Evolutionary conservation across 129 eudicot genomes (phyloP), one percentile per base, ranked within the genome.

Genomic region (Helianthus tuberosus): DNA sequence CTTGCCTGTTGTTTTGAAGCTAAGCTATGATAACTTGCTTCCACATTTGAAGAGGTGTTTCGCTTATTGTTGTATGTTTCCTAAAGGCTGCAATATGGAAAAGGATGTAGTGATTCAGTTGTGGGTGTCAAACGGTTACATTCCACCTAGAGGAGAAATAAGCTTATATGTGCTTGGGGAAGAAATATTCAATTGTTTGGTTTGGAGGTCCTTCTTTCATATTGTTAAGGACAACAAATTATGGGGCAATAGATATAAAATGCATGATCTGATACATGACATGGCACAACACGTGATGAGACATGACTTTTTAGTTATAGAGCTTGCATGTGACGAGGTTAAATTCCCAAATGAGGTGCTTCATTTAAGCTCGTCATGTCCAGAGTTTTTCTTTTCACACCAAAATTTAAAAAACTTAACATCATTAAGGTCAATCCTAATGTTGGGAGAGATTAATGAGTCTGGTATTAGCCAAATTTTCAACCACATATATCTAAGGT

Each of bases 171-270:
- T 20, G 23, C 23, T 20, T 20, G 73, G 73, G 8, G 61, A 69
- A 6, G 61, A 69, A 11, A 51, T 69, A 14, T 13, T 68, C 1
- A 16, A 65, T 16, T 27, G 43, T 51, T 69, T 69, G 62, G 6
- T 12, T 8, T 29, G 14, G 62, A 69, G 84, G 48, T 82, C 82
- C 3, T 82, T 82, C 51, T 79, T 78, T 59, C 80, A 85, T 23
- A 77, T 69, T 15, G 71, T 27, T 41, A 13, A 29, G 25, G 51
- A 10, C n/a, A 13, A 46, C 39, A 11, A 1, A 3, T 3, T 47
- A 11, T 47, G 2, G 11, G 14, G 12, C 8, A 3, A 47, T 47
- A 7, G 1, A 3, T 47, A 47, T 47, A 47, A 47, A 12, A 47
- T 47, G 52, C 71, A 66, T 43, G 71, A 66, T 44, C 8, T 66